These are phyloP conservation scores for Austroboletus eburneus DNA, from an alignment of 768 basidiomycete genomes.

Conservation along the genomic window DNA sequence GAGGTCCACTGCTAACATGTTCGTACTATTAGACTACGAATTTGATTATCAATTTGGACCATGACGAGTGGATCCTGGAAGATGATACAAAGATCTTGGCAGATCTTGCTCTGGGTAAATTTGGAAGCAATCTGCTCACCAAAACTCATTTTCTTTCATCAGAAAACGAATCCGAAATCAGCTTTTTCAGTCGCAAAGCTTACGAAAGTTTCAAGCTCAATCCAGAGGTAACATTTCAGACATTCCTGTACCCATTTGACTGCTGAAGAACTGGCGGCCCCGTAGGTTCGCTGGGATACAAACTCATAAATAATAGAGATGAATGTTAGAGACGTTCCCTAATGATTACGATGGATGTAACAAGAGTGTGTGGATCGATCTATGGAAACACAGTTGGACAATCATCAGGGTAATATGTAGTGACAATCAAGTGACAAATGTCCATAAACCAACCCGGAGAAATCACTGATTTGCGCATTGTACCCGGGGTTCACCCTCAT, in stretches of 20 bases:
- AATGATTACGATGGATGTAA: constrained; percentile 29
- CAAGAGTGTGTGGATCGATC: constrained; percentile 25
- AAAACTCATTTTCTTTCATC: background rate
- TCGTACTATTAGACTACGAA: constrained; percentile 72
- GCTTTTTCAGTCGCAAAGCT: constrained; percentile 75
- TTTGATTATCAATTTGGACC: constrained; percentile 95
- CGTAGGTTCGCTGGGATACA: constrained; percentile 29
- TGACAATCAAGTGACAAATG: constrained; percentile 13
- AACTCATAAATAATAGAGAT: constrained; percentile 6
- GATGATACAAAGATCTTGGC: constrained; percentile 64
- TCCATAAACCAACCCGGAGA: constrained; percentile 7
- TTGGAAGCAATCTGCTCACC: background rate
- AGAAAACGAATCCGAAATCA: constrained; percentile 97
- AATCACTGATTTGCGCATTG: constrained; percentile 90
- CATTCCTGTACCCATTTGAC: too few species aligned
- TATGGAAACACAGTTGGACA: constrained; percentile 22
- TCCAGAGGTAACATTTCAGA: constrained; percentile 67
- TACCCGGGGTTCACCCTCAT: constrained; percentile 81
- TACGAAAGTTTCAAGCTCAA: constrained; percentile 82
- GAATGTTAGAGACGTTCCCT: constrained; percentile 4
- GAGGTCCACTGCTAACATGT: too few species aligned
- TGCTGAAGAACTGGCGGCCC: too few species aligned
- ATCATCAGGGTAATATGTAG: constrained; percentile 23
- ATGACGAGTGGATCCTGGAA: constrained; percentile 88
- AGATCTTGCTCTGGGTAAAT: constrained; percentile 72